Conservation (phyloP, 1,284 basidiomycete genomes). For the Puccinia triticina region DNA sequence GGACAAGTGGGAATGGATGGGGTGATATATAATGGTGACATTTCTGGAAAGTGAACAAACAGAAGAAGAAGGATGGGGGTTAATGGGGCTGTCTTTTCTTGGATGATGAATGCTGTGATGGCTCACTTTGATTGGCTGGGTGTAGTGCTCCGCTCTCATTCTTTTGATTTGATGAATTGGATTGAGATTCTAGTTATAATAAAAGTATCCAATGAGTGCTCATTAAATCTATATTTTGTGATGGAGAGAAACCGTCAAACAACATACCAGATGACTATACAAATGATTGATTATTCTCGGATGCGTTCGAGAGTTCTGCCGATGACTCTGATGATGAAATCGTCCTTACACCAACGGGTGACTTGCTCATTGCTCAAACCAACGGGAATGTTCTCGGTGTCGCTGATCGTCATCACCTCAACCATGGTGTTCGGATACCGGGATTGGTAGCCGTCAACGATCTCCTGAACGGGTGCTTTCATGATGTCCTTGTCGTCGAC, state of each 20-base stretch:
- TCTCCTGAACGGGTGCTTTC: constrained; percentile 5
- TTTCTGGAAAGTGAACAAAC: too few relatives aligned
- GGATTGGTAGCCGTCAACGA: constrained; percentile 27
- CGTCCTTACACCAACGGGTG: constrained; percentile 25
- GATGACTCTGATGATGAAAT: constrained; percentile 39
- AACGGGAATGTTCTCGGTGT: background rate
- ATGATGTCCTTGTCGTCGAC: constrained; percentile 23
- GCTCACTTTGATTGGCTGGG: too few relatives aligned
- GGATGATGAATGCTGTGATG: too few relatives aligned
- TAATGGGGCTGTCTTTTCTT: too few relatives aligned
- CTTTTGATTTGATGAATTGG: background rate
- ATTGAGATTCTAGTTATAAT: background rate
- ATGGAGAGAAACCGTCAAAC: background rate
- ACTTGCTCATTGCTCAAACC: background rate
- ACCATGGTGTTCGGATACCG: constrained; percentile 40
- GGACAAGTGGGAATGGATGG: too few relatives aligned
- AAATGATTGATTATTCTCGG: constrained; percentile 30
- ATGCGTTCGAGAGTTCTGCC: constrained; percentile 41
- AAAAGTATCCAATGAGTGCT: background rate
- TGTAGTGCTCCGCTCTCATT: too few relatives aligned
- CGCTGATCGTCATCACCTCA: constrained; percentile 19
- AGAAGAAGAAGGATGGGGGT: too few relatives aligned
- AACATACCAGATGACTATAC: background rate
- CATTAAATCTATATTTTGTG: background rate
- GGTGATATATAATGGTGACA: too few relatives aligned